Base-by-base conservation (phyloP, 805 yeast genomes). In the Wickerhamomyces bovis region DNA sequence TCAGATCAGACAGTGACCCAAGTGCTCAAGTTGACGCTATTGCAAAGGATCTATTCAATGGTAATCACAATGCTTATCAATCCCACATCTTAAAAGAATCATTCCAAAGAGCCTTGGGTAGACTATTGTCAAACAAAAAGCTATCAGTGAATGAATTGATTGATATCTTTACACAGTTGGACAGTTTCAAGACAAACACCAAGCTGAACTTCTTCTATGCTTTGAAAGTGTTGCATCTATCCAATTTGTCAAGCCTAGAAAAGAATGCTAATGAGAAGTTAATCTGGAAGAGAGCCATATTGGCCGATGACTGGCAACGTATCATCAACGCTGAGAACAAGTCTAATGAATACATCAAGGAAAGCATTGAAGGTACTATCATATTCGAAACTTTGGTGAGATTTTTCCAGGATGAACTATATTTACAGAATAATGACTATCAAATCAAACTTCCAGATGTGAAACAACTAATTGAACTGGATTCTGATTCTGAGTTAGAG, bases 211-310 rank as follows among this genome's bases (percentile, higher is more conserved):
- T 66, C 49, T 68, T 63, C 44, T 63, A 69, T 39, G 82, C 88
- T 0, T 66, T 84, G 45, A 75, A 73, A 50, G 61, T 82, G 6
- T 60, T 83, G 1, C 71, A 78, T 8, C 60, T 74, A 41, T 58
- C 61, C 9, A 53, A 55, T 22, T 55, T 55, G 10, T 47, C 57
- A 8, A 48, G 56, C 15, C 45, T 53, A 13, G 65, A 66, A 43
- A 73, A 69, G 48, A 52, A 48, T 3, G 60, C 65, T 21, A 64
- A 64, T 41, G 69, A 65, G 39, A 62, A 65, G 9, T 52, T 70
- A 9, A 63, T 82, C 0, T 85, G 90, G 89, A 71, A 77, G 52
- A 68, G 89, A 51, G 68, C 83, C 41, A 63, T 85, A 20, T 64
- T 68, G 41, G 62, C 54, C 50, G 85, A 83, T 52, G 71, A 77